These are phyloP conservation scores for Moricandia moricandioides DNA, from an alignment of 345 rosid genomes.

Conservation along the genomic window DNA sequence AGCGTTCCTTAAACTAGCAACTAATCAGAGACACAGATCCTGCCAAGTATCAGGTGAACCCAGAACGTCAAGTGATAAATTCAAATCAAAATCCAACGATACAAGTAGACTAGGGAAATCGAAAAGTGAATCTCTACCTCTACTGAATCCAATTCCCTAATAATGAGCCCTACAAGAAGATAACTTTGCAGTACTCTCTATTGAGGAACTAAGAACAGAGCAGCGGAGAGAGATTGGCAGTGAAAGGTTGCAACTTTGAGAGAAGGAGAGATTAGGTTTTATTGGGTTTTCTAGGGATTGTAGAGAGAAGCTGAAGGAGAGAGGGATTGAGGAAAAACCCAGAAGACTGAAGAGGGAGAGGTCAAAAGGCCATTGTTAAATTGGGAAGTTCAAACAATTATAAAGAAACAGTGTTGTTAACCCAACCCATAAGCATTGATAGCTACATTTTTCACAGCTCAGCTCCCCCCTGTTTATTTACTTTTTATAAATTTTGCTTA, in stretches of 20 bases:
- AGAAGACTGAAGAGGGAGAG: conserved; percentile 2
- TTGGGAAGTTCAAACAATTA: conserved; percentile 30
- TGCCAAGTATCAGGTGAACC: conserved; percentile 9
- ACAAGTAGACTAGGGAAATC: background rate
- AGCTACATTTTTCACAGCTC: conserved; percentile 52
- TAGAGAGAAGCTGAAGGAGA: conserved; percentile 44
- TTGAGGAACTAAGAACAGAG: conserved; percentile 37
- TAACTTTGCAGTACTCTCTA: background rate
- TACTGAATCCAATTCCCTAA: conserved; percentile 42
- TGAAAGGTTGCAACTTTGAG: conserved; percentile 35
- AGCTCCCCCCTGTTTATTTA: conserved; percentile 37
- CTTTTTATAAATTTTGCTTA: background rate
- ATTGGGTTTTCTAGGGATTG: conserved; percentile 37
- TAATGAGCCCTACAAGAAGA: background rate
- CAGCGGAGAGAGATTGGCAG: background rate
- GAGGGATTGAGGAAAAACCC: conserved; percentile 1
- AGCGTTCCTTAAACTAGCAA: conserved; percentile 21
- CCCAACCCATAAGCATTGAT: conserved; percentile 29
- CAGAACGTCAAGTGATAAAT: background rate
- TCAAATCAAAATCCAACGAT: background rate
- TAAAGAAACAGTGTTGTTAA: conserved; percentile 23
- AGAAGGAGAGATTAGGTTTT: conserved; percentile 26
- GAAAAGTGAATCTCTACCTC: conserved; percentile 46
- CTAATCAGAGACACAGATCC: conserved; percentile 36
- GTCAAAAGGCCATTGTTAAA: conserved; percentile 41